These are phyloP conservation scores for Nicotiana knightiana DNA, from an alignment of 257 asterid genomes.

Conservation along the genomic window DNA sequence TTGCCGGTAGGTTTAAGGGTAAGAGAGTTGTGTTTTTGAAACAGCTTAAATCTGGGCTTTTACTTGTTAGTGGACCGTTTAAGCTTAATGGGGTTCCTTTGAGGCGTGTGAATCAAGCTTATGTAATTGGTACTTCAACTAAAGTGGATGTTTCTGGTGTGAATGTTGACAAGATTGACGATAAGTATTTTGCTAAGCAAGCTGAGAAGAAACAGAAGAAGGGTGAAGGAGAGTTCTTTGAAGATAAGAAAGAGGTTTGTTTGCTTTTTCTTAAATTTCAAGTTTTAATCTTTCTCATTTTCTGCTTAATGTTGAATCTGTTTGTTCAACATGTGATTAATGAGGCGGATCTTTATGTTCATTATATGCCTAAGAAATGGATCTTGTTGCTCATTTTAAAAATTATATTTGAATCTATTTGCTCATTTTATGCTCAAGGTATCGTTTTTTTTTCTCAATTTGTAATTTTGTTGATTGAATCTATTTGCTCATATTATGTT, in stretches of 20 bases:
- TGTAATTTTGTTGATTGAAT: background rate
- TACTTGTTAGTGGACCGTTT: conserved; percentile 12
- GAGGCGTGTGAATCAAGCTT: conserved; percentile 15
- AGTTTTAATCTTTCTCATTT: background rate
- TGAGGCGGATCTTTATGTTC: background rate
- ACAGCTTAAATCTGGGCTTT: background rate
- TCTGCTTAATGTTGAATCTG: background rate
- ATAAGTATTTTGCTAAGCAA: conserved; percentile 16
- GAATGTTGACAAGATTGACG: conserved; percentile 17
- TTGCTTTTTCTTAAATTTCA: background rate
- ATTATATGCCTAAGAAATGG: background rate
- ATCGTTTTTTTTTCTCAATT: background rate
- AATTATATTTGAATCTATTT: background rate
- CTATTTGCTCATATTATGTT: background rate
- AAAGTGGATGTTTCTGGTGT: background rate
- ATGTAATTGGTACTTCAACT: conserved; percentile 12
- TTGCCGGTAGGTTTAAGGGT: conserved; percentile 12
- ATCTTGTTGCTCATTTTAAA: background rate
- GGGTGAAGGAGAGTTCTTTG: conserved; percentile 16
- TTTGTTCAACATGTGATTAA: background rate
- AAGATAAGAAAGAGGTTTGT: conserved; percentile 10
- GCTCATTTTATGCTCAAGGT: background rate
- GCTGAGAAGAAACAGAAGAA: conserved; percentile 11
- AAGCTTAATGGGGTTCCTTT: conserved; percentile 18
- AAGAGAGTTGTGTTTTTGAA: conserved; percentile 14